phyloP scores from a whole-genome alignment of 306 rosid genomes.

The Coriaria nepalensis region DNA sequence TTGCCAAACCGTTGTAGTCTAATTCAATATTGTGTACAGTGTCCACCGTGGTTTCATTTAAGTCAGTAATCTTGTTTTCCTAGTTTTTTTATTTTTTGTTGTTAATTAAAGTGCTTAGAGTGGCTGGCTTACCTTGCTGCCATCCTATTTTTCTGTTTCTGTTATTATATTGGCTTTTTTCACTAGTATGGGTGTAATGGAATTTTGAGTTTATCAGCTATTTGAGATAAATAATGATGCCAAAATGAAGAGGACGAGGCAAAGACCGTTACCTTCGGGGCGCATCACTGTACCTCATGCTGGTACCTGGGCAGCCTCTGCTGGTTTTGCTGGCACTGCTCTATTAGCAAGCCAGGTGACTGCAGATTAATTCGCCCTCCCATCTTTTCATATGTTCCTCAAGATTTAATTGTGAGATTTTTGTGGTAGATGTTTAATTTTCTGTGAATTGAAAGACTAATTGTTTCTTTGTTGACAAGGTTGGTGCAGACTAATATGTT shows the following conservation, averaged over 20 bases:
- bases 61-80: no score
- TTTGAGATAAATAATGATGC: slow-evolving; percentile 75
- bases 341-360: slow-evolving; percentile 69
- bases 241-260: slow-evolving; percentile 73
- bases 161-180: no score
- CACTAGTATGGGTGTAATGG: no score
- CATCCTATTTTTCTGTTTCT: no score
- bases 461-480: slow-evolving; percentile 53
- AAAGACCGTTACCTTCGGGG: slow-evolving; percentile 85
- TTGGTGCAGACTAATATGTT: slow-evolving; percentile 84
- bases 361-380: slow-evolving; percentile 14
- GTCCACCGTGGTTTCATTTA: no score
- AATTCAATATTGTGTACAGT: no score
- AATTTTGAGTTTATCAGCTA: slow-evolving; percentile 27
- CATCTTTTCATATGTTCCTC: slow-evolving; percentile 9
- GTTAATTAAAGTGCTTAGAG: no score
- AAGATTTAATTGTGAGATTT: not conserved
- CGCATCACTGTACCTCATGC: slow-evolving; percentile 78
- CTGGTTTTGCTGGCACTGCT: slow-evolving; percentile 71
- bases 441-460: slow-evolving; percentile 34
- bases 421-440: not conserved
- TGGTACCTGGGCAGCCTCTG: slow-evolving; percentile 51
- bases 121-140: no score
- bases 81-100: no score
- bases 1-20: no score